Conservation (phyloP, 208 protist genomes). For the Tritrichomonas foetus region DNA sequence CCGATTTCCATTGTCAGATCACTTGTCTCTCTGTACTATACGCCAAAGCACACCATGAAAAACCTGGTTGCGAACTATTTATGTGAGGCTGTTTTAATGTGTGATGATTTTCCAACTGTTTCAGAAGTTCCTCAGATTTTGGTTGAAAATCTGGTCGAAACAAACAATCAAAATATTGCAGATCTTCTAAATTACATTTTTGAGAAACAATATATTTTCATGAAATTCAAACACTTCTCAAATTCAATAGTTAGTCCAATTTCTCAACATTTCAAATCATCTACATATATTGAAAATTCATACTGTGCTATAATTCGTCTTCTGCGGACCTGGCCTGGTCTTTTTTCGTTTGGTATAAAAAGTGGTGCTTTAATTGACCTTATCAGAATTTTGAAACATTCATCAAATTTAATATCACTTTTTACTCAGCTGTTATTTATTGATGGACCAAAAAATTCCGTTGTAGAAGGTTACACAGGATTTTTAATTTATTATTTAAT, state of each 20-base stretch:
- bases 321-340: background rate
- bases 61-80: background rate
- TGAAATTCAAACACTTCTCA: background rate
- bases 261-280: background rate
- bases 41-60: background rate
- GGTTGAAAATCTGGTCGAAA: background rate
- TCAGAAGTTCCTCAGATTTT: background rate
- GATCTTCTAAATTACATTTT: background rate
- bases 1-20: background rate
- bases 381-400: background rate
- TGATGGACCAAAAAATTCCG: no score
- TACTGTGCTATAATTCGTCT: background rate
- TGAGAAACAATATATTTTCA: background rate
- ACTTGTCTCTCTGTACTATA: background rate
- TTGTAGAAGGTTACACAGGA: no score
- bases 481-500: no score
- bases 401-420: no score
- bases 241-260: background rate
- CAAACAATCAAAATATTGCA: background rate
- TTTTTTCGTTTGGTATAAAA: background rate
- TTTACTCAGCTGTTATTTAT: no score
- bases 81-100: background rate
- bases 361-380: background rate
- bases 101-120: background rate
- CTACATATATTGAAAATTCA: background rate